Evolutionary conservation across 805 yeast species (phyloP).

Genomic region (Kockiozyma suomiensis): DNA sequence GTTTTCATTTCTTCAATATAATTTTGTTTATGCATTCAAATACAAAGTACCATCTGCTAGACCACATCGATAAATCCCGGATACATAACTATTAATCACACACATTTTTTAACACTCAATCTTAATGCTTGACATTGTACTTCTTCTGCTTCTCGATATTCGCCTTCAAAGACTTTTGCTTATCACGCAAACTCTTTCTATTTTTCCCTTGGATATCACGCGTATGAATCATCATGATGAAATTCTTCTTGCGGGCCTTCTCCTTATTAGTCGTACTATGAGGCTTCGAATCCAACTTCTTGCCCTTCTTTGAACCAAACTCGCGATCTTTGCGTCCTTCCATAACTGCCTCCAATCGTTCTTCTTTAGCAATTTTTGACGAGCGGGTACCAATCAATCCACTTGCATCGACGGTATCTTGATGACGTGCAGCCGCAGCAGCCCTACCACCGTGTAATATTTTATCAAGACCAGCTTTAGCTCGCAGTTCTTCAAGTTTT

Average conservation of each 20-base stretch:
- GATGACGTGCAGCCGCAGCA: constrained; percentile 51
- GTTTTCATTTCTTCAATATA: background rate
- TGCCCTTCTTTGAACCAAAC: constrained; percentile 85
- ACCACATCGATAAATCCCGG: no score
- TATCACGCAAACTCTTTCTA: constrained; percentile 84
- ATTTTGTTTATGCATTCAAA: background rate
- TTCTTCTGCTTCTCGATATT: constrained; percentile 90
- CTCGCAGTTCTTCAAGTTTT: constrained; percentile 82
- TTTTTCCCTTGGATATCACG: constrained; percentile 92
- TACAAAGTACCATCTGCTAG: no score
- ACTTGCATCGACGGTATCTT: constrained; percentile 82
- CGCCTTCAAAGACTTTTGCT: constrained; percentile 81
- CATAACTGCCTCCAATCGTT: constrained; percentile 78
- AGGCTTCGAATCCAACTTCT: constrained; percentile 60
- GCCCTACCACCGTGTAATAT: constrained; percentile 57
- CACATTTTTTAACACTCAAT: background rate
- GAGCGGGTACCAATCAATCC: constrained; percentile 73
- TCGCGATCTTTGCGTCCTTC: constrained; percentile 95
- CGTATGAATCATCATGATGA: constrained; percentile 98
- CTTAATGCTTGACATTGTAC: constrained; percentile 35
- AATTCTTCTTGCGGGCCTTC: constrained; percentile 97
- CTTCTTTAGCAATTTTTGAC: constrained; percentile 86
- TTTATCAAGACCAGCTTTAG: constrained; percentile 83
- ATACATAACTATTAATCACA: background rate
- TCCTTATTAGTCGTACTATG: constrained; percentile 95